Evolutionary conservation across 805 yeast genomes (phyloP).

Genomic region (Lipomyces spencermartinsiae): DNA sequence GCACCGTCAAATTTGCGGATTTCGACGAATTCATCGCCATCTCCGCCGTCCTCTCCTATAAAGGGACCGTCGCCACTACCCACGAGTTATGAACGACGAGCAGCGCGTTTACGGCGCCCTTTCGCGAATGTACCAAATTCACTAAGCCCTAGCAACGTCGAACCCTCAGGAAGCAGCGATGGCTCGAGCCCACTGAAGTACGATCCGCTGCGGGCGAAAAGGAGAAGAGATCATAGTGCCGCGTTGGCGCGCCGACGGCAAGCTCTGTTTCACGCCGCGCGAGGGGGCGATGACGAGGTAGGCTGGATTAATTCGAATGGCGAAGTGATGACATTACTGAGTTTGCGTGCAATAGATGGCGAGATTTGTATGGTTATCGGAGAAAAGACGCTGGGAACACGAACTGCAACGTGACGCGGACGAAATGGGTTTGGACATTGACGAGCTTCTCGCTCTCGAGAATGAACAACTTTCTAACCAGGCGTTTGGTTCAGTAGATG

Average conservation of each 20-base stretch:
- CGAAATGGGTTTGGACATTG: background rate
- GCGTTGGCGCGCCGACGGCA: conserved; percentile 18
- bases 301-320: background rate
- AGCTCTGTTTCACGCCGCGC: conserved; percentile 20
- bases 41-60: conserved; percentile 11
- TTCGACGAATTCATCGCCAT: background rate
- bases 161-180: background rate
- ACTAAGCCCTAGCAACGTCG: conserved; percentile 6
- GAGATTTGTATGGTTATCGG: conserved; percentile 1
- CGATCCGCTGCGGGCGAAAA: conserved; percentile 26
- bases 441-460: conserved; percentile 10
- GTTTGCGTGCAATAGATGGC: background rate
- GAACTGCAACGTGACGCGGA: background rate
- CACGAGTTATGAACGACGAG: conserved; percentile 16
- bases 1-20: conserved; percentile 9
- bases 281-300: conserved; percentile 36
- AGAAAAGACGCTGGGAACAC: background rate
- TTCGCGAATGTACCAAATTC: conserved; percentile 16
- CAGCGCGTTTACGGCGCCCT: conserved; percentile 23
- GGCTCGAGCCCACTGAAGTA: background rate
- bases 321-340: background rate
- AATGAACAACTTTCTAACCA: background rate
- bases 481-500: background rate
- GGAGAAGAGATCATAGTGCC: conserved; percentile 18
- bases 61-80: background rate